These are phyloP conservation scores for Crotalaria pallida DNA, from an alignment of 306 rosid genomes.

Conservation along the genomic window DNA sequence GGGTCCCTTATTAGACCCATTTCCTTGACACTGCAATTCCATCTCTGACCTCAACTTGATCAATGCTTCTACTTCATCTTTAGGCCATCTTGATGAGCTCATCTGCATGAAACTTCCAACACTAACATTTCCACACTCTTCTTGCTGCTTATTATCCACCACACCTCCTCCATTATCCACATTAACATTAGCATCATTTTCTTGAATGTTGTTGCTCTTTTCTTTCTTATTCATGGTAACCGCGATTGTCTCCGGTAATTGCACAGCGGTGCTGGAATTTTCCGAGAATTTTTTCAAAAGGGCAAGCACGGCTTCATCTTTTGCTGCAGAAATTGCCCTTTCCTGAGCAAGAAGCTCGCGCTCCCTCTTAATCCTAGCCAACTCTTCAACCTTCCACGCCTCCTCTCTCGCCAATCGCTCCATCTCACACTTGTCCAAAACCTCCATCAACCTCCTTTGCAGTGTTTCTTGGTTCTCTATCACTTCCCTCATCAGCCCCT, in stretches of 20 bases:
- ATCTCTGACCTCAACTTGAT: slow-evolving; percentile 57
- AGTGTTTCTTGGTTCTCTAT: slow-evolving; percentile 61
- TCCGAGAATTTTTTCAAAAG: slow-evolving; percentile 51
- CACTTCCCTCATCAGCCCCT: slow-evolving; percentile 60
- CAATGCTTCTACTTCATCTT: slow-evolving; percentile 74
- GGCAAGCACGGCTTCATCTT: slow-evolving; percentile 69
- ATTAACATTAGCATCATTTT: slow-evolving; percentile 14
- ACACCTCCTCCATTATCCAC: slow-evolving; percentile 1
- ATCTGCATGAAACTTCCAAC: slow-evolving; percentile 34
- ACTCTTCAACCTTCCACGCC: slow-evolving; percentile 66
- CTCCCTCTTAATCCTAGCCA: slow-evolving; percentile 54
- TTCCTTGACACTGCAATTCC: slow-evolving; percentile 49
- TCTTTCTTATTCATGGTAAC: slow-evolving; percentile 1
- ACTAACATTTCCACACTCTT: slow-evolving; percentile 24
- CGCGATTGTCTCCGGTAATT: slow-evolving; percentile 20
- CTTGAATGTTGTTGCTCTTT: slow-evolving; percentile 18
- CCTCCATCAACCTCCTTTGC: slow-evolving; percentile 63
- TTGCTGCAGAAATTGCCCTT: slow-evolving; percentile 65
- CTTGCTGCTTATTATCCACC: slow-evolving; percentile 25
- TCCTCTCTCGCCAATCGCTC: slow-evolving; percentile 70
- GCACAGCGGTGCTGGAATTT: slow-evolving; percentile 20
- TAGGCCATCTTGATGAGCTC: slow-evolving; percentile 72
- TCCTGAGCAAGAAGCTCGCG: slow-evolving; percentile 61
- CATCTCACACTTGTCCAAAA: slow-evolving; percentile 55
- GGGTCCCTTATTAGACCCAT: slow-evolving; percentile 58